phyloP scores from a whole-genome alignment of 192 early-diverging fungal genomes.

The Powellomyces hirtus region DNA sequence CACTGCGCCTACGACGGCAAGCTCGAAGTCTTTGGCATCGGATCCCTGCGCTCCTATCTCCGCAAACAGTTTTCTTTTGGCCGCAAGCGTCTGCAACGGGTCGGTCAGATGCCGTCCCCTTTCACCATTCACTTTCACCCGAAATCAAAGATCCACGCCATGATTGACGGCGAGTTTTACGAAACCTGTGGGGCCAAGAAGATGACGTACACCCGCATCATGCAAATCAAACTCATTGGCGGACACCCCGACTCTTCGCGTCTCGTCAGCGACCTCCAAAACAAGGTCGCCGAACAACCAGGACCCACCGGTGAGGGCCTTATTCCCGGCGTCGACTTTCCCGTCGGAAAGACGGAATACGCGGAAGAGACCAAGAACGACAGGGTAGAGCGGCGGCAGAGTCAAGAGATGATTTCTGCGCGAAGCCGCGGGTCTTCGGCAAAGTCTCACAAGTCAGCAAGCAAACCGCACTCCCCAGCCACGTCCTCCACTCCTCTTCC shows the following conservation, averaged over 20 bases:
- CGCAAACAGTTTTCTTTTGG: constrained; percentile 58
- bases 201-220: constrained; percentile 59
- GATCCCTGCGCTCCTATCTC: constrained; percentile 59
- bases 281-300: constrained; percentile 4
- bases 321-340: constrained; percentile 21
- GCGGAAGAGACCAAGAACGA: constrained; percentile 12
- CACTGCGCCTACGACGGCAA: constrained; percentile 68
- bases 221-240: constrained; percentile 67
- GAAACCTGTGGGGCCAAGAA: constrained; percentile 60
- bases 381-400: constrained; percentile 6
- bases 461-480: too few species aligned
- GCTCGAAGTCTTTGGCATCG: constrained; percentile 65
- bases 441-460: too few species aligned
- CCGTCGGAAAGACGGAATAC: constrained; percentile 21
- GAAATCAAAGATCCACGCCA: constrained; percentile 53
- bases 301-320: constrained; percentile 23
- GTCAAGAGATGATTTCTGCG: background rate
- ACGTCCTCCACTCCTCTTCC: too few species aligned
- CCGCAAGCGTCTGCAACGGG: constrained; percentile 57
- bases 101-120: constrained; percentile 65
- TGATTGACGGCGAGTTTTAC: constrained; percentile 81
- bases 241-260: constrained; percentile 47
- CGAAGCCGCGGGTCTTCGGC: background rate
- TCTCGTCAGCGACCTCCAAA: constrained; percentile 50
- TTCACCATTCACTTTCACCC: constrained; percentile 57